These are phyloP conservation scores for Syzygium malaccense DNA, from an alignment of 441 rosid genomes.

Conservation along the genomic window DNA sequence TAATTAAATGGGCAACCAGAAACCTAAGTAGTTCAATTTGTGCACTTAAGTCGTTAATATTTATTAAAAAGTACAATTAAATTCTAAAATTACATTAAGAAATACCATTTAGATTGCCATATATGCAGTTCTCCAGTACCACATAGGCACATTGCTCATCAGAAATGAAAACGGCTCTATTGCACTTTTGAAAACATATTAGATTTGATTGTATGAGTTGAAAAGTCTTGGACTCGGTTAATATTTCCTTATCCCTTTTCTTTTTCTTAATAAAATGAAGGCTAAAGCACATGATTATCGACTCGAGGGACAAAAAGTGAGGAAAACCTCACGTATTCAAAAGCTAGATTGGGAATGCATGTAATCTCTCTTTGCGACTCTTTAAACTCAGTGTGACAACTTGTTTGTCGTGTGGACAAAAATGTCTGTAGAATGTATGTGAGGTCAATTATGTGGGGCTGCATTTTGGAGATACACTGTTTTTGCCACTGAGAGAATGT, in stretches of 20 bases:
- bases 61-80: too few species aligned
- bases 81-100: too few species aligned
- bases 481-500: not conserved
- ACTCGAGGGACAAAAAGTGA: not conserved
- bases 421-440: not conserved
- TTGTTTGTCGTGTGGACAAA: not conserved
- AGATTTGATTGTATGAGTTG: not conserved
- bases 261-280: not conserved
- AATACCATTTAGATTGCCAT: not conserved
- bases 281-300: not conserved
- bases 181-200: not conserved
- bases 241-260: not conserved
- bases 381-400: not conserved
- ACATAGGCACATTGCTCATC: not conserved
- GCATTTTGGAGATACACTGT: not conserved
- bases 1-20: not conserved
- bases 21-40: not conserved
- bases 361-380: not conserved
- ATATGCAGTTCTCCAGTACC: too few species aligned
- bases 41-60: not conserved
- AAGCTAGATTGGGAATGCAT: not conserved
- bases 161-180: not conserved
- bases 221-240: not conserved
- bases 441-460: conserved; percentile 2
- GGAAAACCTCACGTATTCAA: not conserved